A percentile compares a stretch with the other conserved stretches of the same genome.
These are phyloP conservation scores for Venturia pyrina DNA, from an alignment of 2,329 filamentous ascomycete genomes.

Conservation along the genomic window DNA sequence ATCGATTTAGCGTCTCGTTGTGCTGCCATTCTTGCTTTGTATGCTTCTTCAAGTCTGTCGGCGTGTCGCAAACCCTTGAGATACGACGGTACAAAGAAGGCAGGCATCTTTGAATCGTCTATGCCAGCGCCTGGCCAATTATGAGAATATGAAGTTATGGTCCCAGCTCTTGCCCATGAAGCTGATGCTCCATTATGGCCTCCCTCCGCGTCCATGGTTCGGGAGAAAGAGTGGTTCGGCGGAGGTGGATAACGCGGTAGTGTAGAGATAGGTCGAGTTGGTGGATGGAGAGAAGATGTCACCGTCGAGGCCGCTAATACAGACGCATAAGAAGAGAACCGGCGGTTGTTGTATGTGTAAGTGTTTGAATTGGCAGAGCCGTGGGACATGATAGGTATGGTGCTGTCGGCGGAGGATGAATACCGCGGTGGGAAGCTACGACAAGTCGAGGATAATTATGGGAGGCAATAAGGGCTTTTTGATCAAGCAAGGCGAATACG, in stretches of 20 bases:
- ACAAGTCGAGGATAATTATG: too few species aligned
- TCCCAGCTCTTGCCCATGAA: not conserved
- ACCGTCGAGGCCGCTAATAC: not conserved
- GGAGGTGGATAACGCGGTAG: not conserved
- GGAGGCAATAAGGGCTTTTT: too few species aligned
- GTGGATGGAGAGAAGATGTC: slow-evolving; percentile 3
- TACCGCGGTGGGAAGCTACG: not conserved
- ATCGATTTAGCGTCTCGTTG: slow-evolving; percentile 26
- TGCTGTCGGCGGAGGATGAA: not conserved
- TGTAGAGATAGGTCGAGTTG: not conserved
- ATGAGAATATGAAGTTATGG: not conserved
- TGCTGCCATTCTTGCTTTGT: slow-evolving; percentile 48
- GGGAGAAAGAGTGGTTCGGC: slow-evolving; percentile 14
- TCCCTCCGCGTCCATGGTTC: not conserved
- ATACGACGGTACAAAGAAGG: slow-evolving; percentile 68
- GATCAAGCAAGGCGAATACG: too few species aligned
- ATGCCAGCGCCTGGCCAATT: not conserved
- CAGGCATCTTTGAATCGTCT: not conserved
- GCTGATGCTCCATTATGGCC: not conserved
- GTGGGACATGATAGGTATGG: not conserved
- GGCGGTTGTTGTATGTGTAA: not conserved
- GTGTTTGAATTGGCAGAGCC: not conserved
- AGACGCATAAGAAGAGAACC: slow-evolving; percentile 1
- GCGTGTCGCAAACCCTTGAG: slow-evolving; percentile 69
- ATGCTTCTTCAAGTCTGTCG: slow-evolving; percentile 60